These are phyloP conservation scores for Amoebophrya sp. DNA, from an alignment of 169 alveolate genomes.

Conservation along the genomic window DNA sequence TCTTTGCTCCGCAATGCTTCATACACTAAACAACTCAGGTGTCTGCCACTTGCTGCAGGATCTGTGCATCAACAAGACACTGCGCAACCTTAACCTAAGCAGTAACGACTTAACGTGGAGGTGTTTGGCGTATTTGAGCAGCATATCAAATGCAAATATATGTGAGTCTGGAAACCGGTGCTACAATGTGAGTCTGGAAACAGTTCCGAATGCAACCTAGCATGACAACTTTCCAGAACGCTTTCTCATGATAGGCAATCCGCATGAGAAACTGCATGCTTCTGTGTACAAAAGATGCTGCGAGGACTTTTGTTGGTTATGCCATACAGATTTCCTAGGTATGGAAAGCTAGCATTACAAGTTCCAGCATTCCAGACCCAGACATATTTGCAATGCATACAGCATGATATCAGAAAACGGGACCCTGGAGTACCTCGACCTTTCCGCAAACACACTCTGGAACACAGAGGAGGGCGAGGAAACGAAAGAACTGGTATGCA, in stretches of 20 bases:
- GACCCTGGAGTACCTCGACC: constrained; percentile 39
- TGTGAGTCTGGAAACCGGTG: background rate
- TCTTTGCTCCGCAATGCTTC: background rate
- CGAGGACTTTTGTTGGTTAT: background rate
- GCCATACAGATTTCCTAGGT: too few relatives aligned
- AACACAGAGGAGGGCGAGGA: constrained; percentile 29
- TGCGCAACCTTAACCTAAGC: constrained; percentile 43
- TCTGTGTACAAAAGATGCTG: background rate
- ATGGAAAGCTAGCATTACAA: too few relatives aligned
- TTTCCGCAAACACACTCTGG: constrained; percentile 42
- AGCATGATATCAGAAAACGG: constrained; percentile 40
- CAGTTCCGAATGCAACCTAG: too few relatives aligned
- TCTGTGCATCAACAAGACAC: constrained; percentile 44
- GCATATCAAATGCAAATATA: too few relatives aligned
- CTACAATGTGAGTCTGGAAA: background rate
- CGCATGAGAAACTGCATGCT: too few relatives aligned
- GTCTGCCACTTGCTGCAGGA: constrained; percentile 28
- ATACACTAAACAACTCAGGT: too few relatives aligned
- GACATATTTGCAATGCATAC: too few relatives aligned
- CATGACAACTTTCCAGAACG: too few relatives aligned
- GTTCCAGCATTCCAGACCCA: too few relatives aligned
- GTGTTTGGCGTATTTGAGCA: constrained; percentile 42
- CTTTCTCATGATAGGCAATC: too few relatives aligned
- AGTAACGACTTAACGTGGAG: constrained; percentile 48
- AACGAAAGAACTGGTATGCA: background rate